Conservation (phyloP, 192 early-diverging fungal genomes). For the Gaertneriomyces semiglobifer region DNA sequence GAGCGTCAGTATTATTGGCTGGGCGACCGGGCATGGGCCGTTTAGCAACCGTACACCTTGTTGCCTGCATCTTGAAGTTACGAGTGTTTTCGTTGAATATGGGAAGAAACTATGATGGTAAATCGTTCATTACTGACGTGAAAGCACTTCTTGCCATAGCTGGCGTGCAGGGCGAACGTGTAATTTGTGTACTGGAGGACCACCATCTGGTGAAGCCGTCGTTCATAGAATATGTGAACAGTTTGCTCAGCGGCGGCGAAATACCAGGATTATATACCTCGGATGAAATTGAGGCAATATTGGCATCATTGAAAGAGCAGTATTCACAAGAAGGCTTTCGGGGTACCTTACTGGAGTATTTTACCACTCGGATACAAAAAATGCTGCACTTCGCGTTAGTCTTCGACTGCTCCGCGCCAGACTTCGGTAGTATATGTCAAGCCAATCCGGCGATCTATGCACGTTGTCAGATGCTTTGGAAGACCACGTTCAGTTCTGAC, state of each 20-base stretch:
- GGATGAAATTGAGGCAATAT: constrained; percentile 54
- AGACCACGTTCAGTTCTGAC: constrained; percentile 44
- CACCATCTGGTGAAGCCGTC: constrained; percentile 45
- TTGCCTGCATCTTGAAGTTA: constrained; percentile 43
- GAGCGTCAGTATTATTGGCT: constrained; percentile 51
- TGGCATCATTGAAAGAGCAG: constrained; percentile 39
- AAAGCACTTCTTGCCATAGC: constrained; percentile 50
- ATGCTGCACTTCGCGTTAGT: constrained; percentile 55
- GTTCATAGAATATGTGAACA: constrained; percentile 53
- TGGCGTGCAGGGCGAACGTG: constrained; percentile 40
- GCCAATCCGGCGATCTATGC: constrained; percentile 58
- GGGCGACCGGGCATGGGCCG: constrained; percentile 54
- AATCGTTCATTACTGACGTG: constrained; percentile 45
- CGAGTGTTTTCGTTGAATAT: constrained; percentile 40
- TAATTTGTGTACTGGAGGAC: constrained; percentile 53
- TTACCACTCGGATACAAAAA: constrained; percentile 42
- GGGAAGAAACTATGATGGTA: constrained; percentile 36
- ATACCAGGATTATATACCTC: constrained; percentile 50
- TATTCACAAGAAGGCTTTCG: constrained; percentile 52
- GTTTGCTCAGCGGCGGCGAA: constrained; percentile 53
- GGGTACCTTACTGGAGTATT: constrained; percentile 55
- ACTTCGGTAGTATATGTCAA: constrained; percentile 45
- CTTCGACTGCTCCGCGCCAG: constrained; percentile 39
- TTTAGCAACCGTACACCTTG: constrained; percentile 35
- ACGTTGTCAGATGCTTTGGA: constrained; percentile 51